These are phyloP conservation scores for Hyphodiscus hymeniophilus DNA, from an alignment of 495 filamentous ascomycete genomes.

Conservation along the genomic window DNA sequence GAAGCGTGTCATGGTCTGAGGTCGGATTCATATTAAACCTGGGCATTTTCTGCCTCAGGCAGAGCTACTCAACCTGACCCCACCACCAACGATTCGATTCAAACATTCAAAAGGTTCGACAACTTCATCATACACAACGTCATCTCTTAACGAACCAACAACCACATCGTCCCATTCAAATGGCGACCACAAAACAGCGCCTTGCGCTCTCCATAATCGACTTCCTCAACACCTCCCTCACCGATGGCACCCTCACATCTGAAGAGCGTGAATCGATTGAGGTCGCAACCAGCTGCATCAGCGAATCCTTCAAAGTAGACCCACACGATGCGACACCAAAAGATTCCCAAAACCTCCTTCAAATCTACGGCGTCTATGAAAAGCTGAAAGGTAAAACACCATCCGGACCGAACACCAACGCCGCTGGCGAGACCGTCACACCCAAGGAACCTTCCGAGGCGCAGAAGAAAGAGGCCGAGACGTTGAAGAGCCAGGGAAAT, in stretches of 20 bases:
- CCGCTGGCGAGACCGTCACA: slow-evolving; percentile 25
- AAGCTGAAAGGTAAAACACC: slow-evolving; percentile 70
- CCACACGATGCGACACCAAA: slow-evolving; percentile 65
- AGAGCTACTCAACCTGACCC: too few species aligned
- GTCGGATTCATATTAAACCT: too few species aligned
- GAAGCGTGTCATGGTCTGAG: too few species aligned
- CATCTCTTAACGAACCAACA: too few species aligned
- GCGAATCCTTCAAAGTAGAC: slow-evolving; percentile 90
- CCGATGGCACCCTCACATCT: slow-evolving; percentile 75
- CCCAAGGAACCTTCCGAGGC: slow-evolving; percentile 35
- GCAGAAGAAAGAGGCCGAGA: slow-evolving; percentile 70
- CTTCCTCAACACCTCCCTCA: slow-evolving; percentile 78
- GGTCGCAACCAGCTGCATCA: slow-evolving; percentile 86
- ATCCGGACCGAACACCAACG: slow-evolving; percentile 23
- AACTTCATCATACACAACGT: too few species aligned
- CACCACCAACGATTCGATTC: too few species aligned
- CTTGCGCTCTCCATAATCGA: slow-evolving; percentile 95
- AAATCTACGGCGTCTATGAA: slow-evolving; percentile 93
- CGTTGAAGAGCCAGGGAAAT: slow-evolving; percentile 86
- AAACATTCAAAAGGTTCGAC: too few species aligned
- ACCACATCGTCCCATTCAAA: too few species aligned
- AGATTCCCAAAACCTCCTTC: slow-evolving; percentile 70
- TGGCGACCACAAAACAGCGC: slow-evolving; percentile 76
- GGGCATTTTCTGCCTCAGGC: too few species aligned
- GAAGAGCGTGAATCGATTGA: slow-evolving; percentile 91